phyloP scores from a whole-genome alignment of 441 rosid species.

The Mallotus repandus region DNA sequence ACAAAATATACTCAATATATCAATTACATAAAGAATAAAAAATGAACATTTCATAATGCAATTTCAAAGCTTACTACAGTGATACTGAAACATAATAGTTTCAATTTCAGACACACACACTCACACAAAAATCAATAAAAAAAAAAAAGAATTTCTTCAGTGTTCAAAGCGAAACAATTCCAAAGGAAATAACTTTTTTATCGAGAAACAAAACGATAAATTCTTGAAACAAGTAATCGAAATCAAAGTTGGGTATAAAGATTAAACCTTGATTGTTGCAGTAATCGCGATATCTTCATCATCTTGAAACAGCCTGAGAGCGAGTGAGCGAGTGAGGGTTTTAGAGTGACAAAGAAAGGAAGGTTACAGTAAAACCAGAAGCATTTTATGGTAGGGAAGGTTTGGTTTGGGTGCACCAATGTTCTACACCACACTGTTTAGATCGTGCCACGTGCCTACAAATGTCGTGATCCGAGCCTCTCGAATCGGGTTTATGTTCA shows the following conservation, averaged over 20 bases:
- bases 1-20: too few relatives aligned
- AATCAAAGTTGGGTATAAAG: neutral
- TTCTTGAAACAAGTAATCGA: too few relatives aligned
- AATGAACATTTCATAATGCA: neutral
- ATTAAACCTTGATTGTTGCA: conserved; percentile 13
- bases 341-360: neutral
- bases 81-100: neutral
- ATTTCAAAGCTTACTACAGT: neutral
- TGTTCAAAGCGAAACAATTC: neutral
- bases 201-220: too few relatives aligned
- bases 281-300: conserved; percentile 46
- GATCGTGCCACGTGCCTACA: neutral
- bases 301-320: conserved; percentile 23
- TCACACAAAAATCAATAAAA: neutral
- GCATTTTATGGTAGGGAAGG: neutral
- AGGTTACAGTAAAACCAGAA: neutral
- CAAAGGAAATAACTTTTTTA: neutral
- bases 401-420: neutral
- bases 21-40: too few relatives aligned
- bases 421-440: neutral
- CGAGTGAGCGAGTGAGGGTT: neutral
- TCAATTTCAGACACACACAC: neutral
- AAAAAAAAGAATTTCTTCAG: neutral
- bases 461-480: too few relatives aligned
- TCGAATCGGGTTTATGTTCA: too few relatives aligned